These are phyloP conservation scores for Tylopilus plumbeoviolaceoides DNA, from an alignment of 768 basidiomycete species.

Conservation along the genomic window DNA sequence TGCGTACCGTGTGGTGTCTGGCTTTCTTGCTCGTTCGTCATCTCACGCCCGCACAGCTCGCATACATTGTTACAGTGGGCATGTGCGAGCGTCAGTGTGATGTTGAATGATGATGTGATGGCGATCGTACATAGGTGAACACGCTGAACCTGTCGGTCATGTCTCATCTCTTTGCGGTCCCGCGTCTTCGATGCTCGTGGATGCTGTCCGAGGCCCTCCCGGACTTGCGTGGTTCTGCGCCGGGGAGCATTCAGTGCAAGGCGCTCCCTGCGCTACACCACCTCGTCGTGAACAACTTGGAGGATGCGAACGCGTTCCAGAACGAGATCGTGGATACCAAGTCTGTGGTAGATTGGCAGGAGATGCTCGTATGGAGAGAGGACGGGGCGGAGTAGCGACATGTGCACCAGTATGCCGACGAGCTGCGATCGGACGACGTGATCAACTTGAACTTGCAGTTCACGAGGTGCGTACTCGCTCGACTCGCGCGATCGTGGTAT, in stretches of 20 bases:
- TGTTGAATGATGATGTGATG: too few relatives aligned
- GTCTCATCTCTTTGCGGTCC: slow-evolving; percentile 69
- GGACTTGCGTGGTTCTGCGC: slow-evolving; percentile 43
- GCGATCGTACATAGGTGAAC: slow-evolving; percentile 39
- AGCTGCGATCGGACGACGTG: slow-evolving; percentile 59
- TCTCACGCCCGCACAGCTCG: slow-evolving; percentile 39
- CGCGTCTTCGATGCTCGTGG: slow-evolving; percentile 58
- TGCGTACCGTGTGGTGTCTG: slow-evolving; percentile 24
- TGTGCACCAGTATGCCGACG: slow-evolving; percentile 40
- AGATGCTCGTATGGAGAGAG: slow-evolving; percentile 66
- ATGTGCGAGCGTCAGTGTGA: slow-evolving; percentile 78
- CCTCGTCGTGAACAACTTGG: slow-evolving; percentile 62
- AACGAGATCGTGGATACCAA: slow-evolving; percentile 39
- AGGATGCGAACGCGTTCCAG: slow-evolving; percentile 36
- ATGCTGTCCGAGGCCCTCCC: slow-evolving; percentile 58
- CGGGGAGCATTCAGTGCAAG: slow-evolving; percentile 55
- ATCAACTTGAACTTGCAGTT: slow-evolving; percentile 86
- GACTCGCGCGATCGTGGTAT: not conserved
- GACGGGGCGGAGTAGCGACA: slow-evolving; percentile 39
- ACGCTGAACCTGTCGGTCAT: slow-evolving; percentile 62
- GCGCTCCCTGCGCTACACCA: slow-evolving; percentile 59
- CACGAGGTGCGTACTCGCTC: slow-evolving; percentile 54
- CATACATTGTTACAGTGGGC: slow-evolving; percentile 86
- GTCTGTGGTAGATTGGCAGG: slow-evolving; percentile 65
- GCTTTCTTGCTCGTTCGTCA: not conserved